Evolutionary conservation across 2,329 filamentous ascomycete species (phyloP).

Genomic region (Exutisphaerella laricina): DNA sequence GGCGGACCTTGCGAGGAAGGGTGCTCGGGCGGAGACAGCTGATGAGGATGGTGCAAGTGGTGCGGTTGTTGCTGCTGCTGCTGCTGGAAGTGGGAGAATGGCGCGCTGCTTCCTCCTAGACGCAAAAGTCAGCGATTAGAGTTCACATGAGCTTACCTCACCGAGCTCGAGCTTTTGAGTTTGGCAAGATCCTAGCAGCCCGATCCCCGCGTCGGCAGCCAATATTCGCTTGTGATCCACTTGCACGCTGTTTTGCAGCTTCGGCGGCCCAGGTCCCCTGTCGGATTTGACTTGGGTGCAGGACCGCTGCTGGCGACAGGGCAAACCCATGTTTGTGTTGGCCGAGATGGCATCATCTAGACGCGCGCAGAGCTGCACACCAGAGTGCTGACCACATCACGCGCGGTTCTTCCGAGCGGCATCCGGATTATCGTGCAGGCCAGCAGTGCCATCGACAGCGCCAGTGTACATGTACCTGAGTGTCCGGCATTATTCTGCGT

Average conservation of each 20-base stretch:
- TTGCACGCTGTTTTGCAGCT: slow-evolving; percentile 2
- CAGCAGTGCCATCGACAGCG: neutral
- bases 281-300: neutral
- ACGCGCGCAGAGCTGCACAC: neutral
- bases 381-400: slow-evolving; percentile 9
- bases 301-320: neutral
- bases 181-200: slow-evolving; percentile 2
- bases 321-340: neutral
- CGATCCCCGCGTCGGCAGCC: neutral
- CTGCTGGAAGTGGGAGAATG: slow-evolving; percentile 26
- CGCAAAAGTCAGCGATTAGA: slow-evolving; percentile 13
- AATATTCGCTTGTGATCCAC: neutral
- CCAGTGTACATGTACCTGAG: slow-evolving; percentile 1
- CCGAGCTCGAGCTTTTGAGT: slow-evolving; percentile 6
- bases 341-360: slow-evolving; percentile 1
- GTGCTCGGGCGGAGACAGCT: slow-evolving; percentile 13
- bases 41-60: slow-evolving; percentile 9
- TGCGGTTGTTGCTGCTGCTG: slow-evolving; percentile 15
- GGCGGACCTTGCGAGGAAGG: slow-evolving; percentile 21
- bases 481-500: slow-evolving; percentile 1
- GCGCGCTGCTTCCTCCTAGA: slow-evolving; percentile 24
- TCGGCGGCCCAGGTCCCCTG: neutral
- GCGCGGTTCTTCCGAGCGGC: slow-evolving; percentile 2
- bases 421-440: slow-evolving; percentile 10
- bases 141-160: slow-evolving; percentile 1